Evolutionary conservation across 2,329 filamentous ascomycete genomes (phyloP), one percentile per base, ranked within the genome.

Genomic region (Juglanconis juglandina): DNA sequence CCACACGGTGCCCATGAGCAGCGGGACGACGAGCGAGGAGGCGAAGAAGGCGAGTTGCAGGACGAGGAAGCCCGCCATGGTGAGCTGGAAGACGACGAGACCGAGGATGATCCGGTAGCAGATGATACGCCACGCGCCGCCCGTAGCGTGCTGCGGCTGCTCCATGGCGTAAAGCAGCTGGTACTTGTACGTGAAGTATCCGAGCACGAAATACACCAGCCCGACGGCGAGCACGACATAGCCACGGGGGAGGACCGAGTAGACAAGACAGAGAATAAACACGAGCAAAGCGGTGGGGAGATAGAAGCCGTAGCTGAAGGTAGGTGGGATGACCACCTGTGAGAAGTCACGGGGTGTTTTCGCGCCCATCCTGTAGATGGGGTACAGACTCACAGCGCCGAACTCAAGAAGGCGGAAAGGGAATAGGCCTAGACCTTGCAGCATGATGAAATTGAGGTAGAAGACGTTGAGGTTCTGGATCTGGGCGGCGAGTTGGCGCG

Each of bases 141-240:
- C 96, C 0, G 94, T 98, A 14, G 92, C 92, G 71, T 96, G 92
- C 70, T 96, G 92, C 14, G 92, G 90, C 72, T 98, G 94, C 68
- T 98, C 93, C 95, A 99, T 99, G 37, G 95, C 92, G 73, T 99
- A 99, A 4, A 99, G 81, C 4, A 99, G 81, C 77, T 99, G 96
- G 75, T 99, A 99, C 73, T 97, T 97, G 83, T 96, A 96, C 37
- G 91, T 90, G 70, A 94, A 94, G 72, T 91, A 90, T 24, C 92
- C 92, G 13, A 96, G 83, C 24, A 85, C 72, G 68, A 96, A 96
- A 74, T 96, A 99, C 11, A 91, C 78, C 53, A 94, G 77, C 3
- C 95, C 95, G 53, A 94, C 87, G 9, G 93, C 79, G 14, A 96
- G 84, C 11, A 98, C 89, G 56, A 90, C 81, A 77, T 88, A 96